A percentile compares a stretch with the other conserved stretches of the same genome.
phyloP scores from a whole-genome alignment of 257 asterid genomes.

The Lavandula angustifolia region DNA sequence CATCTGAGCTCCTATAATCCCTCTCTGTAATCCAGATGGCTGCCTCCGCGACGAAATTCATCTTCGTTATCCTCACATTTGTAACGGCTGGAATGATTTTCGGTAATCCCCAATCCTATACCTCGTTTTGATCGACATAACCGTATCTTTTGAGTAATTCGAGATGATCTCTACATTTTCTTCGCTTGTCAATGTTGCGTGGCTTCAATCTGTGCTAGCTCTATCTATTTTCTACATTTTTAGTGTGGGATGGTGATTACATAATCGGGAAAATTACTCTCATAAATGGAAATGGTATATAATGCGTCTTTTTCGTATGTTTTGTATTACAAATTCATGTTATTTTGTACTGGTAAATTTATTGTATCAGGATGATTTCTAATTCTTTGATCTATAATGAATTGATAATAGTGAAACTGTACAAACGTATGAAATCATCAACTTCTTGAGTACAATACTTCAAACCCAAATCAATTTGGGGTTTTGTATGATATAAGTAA shows the following conservation, averaged over 20 bases:
- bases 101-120: conserved; percentile 42
- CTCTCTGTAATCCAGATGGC: conserved; percentile 38
- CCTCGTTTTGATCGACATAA: neutral
- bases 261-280: neutral
- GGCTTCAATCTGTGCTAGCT: conserved; percentile 10
- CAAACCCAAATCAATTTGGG: neutral
- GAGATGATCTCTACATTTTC: neutral
- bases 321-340: neutral
- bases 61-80: conserved; percentile 68
- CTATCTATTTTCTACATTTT: neutral
- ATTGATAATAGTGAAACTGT: conserved; percentile 7
- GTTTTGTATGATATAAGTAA: conserved; percentile 5
- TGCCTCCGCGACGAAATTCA: conserved; percentile 39
- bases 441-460: no score
- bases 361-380: neutral
- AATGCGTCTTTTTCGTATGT: conserved; percentile 8
- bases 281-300: neutral
- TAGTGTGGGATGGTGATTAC: conserved; percentile 3
- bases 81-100: conserved; percentile 76
- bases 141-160: neutral
- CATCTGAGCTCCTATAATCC: conserved; percentile 24
- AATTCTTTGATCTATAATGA: neutral
- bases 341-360: conserved; percentile 9
- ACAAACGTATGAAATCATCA: no score
- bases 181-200: neutral